These are phyloP conservation scores for Beauveria sp. DNA, from an alignment of 2,329 filamentous ascomycete genomes.

Conservation along the genomic window DNA sequence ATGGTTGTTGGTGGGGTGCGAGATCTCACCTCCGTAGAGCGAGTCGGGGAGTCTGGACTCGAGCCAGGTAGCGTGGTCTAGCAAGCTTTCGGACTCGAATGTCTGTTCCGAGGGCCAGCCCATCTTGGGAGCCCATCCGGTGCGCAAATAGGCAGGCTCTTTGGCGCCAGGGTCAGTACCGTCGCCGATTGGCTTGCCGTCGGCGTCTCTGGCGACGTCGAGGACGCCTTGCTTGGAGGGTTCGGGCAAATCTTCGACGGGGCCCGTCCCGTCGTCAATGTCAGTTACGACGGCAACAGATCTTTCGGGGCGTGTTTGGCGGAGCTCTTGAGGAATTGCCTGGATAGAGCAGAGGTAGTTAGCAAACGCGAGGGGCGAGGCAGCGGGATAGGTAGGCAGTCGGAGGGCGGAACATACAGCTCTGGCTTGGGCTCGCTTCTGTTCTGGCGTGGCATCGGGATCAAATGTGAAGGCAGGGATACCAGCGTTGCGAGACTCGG, in stretches of 20 bases:
- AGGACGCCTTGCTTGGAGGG: slow-evolving; percentile 64
- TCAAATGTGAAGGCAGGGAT: slow-evolving; percentile 78
- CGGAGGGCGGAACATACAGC: slow-evolving; percentile 49
- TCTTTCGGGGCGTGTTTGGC: slow-evolving; percentile 36
- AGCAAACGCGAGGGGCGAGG: background rate
- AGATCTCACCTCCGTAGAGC: slow-evolving; percentile 69
- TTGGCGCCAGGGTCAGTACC: slow-evolving; percentile 46
- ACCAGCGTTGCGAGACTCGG: slow-evolving; percentile 72
- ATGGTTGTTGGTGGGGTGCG: background rate
- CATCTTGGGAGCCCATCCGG: slow-evolving; percentile 86
- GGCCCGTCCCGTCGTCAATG: slow-evolving; percentile 60
- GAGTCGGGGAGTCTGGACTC: slow-evolving; percentile 80
- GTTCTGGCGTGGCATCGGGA: slow-evolving; percentile 70
- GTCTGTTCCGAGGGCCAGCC: slow-evolving; percentile 57
- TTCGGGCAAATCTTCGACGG: slow-evolving; percentile 69
- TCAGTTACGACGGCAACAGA: slow-evolving; percentile 71
- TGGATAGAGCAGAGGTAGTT: slow-evolving; percentile 12
- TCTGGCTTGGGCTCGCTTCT: slow-evolving; percentile 75
- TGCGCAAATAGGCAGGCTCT: slow-evolving; percentile 39
- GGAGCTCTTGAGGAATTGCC: slow-evolving; percentile 32
- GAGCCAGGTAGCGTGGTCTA: slow-evolving; percentile 83
- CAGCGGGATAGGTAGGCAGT: background rate
- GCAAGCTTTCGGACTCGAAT: slow-evolving; percentile 56
- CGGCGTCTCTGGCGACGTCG: slow-evolving; percentile 40
- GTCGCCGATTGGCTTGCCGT: slow-evolving; percentile 40